Base-by-base conservation (phyloP, 768 basidiomycete species). In the Russula emetica region DNA sequence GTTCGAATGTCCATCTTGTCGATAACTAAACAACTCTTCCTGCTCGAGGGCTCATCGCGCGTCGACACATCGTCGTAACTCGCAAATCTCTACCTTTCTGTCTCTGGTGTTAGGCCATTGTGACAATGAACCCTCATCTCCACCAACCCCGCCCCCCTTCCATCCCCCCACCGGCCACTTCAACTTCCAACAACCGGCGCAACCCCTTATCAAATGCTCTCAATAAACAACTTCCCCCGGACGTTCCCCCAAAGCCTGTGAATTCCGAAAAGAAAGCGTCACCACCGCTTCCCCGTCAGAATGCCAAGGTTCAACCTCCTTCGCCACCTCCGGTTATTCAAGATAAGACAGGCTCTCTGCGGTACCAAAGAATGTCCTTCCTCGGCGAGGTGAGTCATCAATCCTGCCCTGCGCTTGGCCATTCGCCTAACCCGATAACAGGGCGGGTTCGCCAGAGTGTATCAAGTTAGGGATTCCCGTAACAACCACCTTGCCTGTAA, bases 391-490 rank as follows among this genome's bases (percentile, higher is more conserved):
- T 93, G 64, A 54, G 86, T 78, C 42, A 51, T 7, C 64, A 66
- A 38, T 55, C 30, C 11, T n/a, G 14, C 36, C 13, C 22, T 26
- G 24, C 11, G 1, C 16, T 30, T 53, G 24, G n/a, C 26, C 32
- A 28, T 62, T 51, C 20, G 62, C 30, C 40, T 28, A 49, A 42
- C 38, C n/a, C 34, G 36, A 56, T 52, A 16, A 42, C 32, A 84
- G 82, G 96, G 96, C 69, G 96, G 96, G 1, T 99, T 99, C 72
- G 96, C 96, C 1, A 83, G 95, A 44, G 96, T 99, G 3, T 99
- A 96, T 71, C 92, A 97, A 77, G 90, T 94, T n/a, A 84, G 86
- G 72, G 92, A 94, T 70, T 69, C 73, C 11, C 77, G 80, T 53
- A 88, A 87, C 18, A 74, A 76, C 26, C 79, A 86, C 42, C 79